Base-by-base conservation (phyloP, 768 basidiomycete genomes). In the Paxillus rubicundulus region DNA sequence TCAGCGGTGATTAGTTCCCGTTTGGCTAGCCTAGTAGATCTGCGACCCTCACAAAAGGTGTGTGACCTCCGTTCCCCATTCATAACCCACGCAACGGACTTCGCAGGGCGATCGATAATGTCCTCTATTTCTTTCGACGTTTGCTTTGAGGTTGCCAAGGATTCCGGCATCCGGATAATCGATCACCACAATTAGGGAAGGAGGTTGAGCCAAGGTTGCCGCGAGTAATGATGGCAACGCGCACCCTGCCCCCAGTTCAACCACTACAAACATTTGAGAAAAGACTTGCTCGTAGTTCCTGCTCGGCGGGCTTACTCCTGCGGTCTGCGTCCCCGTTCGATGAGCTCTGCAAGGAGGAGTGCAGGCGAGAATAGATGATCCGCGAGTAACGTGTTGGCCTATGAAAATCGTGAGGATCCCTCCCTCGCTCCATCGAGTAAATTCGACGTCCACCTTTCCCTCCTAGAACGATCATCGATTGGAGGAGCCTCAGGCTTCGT, bases 331-430 rank as follows among this genome's bases (percentile, higher is more conserved):
- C 77, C 75, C 49, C 77, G 65, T 66, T 89, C 85, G 9, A 90
- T 81, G 24, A 76, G 70, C 61, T 89, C 85, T 3, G 84, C 82
- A 16, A 89, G 73, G 50, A 84, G 77, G 8, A 89, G 72, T 9
- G 81, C 78, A 14, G 85, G 86, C 36, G 84, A 88, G 64, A 88
- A 89, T 3, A 88, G 72, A 55, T 86, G 84, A 66, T 89, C 86
- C 45, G 86, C 87, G 18, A 89, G 72, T 9, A 87, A 74, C 13
- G 84, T 86, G 54, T 82, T 86, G 27, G 86, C 83, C 85, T 87
- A 65, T 36, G 1, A 17, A 42, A 32, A 40, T 40, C 17, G n/a
- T n/a, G 30, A 21, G 12, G 14, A 3, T 37, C 24, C 39, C 39
- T 34, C 30, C 9, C 28, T 18, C 6, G 44, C 18, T 42, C 38